Evolutionary conservation across 371 early-diverging fungal species (phyloP), one percentile per base, ranked within the genome.

Genomic region (Nematocida parisii): DNA sequence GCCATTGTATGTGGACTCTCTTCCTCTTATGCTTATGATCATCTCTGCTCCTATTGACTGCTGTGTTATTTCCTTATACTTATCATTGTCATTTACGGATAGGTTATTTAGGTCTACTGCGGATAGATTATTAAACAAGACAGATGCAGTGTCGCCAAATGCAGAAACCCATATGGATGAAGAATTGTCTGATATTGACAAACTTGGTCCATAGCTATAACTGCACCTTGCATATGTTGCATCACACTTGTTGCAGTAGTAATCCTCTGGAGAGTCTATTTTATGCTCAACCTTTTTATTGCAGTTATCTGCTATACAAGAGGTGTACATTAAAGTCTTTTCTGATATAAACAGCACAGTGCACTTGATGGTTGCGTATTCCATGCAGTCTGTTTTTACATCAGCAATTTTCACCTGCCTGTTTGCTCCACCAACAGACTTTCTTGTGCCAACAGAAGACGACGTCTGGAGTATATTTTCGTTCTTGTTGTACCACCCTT

Each of bases 191-290:
- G 89, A 85, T 22, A 92, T 86, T 74, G 89, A 90, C 52, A 91
- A 55, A 2, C 89, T 87, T 15, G 58, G 24, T 54, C 52, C 71
- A 73, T 83, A 90, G 89, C 92, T 86, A 87, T 92, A 92, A 0
- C 89, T 86, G 5, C 94, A 94, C 0, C 84, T 84, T 2, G 89
- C 89, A 80, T 84, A 90, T 0, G 85, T 77, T 70, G 88, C 88
- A 80, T 90, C 87, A 85, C 96, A 95, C 83, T 93, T 94, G 77
- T 94, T 95, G 85, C 97, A 97, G 55, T 93, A 96, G 52, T 84
- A 85, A 15, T 18, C 20, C 5, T 46, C 47, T 18, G 47, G 44
- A 22, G 82, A 68, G 9, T 66, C 86, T 5, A 72, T 85, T 39
- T 90, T 90, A 55, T 90, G 87, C 18, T 87, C 86, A 52, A 93